A percentile compares a stretch with the other conserved stretches of the same genome.
phyloP scores from a whole-genome alignment of 352 stramenopile genomes.

The Phytophthora crassamura region DNA sequence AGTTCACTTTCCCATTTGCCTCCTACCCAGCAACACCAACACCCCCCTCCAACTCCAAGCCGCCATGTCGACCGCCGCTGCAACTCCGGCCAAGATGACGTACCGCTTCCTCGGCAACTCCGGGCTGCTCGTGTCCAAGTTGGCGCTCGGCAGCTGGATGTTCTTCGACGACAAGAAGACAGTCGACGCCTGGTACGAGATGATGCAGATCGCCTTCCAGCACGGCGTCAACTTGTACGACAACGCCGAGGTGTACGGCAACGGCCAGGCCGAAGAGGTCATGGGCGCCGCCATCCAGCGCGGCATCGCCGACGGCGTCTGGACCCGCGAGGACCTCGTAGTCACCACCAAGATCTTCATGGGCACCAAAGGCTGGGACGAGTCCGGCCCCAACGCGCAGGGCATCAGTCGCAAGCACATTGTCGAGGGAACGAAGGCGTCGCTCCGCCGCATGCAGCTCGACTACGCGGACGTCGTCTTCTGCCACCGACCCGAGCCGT shows the following conservation, averaged over 20 bases:
- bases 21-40: not conserved
- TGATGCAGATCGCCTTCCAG: constrained; percentile 27
- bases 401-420: constrained; percentile 37
- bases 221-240: constrained; percentile 29
- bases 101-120: constrained; percentile 28
- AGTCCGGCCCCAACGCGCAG: constrained; percentile 13
- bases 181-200: constrained; percentile 23
- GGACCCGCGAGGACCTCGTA: constrained; percentile 31
- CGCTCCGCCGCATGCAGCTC: constrained; percentile 34
- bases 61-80: constrained; percentile 4
- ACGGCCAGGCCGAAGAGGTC: constrained; percentile 15
- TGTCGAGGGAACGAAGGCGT: constrained; percentile 32
- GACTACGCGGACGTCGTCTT: constrained; percentile 51
- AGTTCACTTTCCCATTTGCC: constrained; percentile 13
- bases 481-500: constrained; percentile 46
- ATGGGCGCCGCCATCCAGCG: constrained; percentile 17
- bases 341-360: constrained; percentile 55
- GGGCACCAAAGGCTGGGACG: constrained; percentile 12
- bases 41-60: not conserved
- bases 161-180: constrained; percentile 17
- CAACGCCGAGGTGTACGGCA: constrained; percentile 24
- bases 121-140: constrained; percentile 24
- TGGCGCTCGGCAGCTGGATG: constrained; percentile 27
- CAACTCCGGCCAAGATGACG: constrained; percentile 21
- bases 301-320: constrained; percentile 22